phyloP scores from a whole-genome alignment of 1,284 basidiomycete species.

The Uromyces viciae-fabae region DNA sequence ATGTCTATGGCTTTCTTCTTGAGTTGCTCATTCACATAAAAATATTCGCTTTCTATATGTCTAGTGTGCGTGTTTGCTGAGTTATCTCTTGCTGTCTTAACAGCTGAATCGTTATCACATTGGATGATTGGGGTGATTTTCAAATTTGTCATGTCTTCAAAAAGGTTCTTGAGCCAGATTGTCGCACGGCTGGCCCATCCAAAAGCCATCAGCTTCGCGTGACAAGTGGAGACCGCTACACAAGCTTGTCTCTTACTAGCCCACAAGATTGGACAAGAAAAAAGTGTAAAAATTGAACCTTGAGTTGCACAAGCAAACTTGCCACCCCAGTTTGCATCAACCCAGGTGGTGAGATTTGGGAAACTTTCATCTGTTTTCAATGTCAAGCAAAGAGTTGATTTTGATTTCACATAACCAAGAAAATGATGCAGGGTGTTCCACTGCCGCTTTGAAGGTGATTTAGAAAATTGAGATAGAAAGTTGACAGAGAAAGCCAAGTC shows the following conservation, averaged over 20 bases:
- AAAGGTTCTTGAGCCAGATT: background rate
- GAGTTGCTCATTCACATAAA: background rate
- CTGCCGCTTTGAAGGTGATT: background rate
- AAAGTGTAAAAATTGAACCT: background rate
- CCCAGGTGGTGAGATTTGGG: background rate
- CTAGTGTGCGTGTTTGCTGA: background rate
- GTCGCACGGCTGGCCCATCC: background rate
- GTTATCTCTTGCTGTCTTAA: background rate
- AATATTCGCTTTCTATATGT: background rate
- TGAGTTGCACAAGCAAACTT: background rate
- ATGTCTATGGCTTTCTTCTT: background rate
- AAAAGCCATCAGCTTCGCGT: constrained; percentile 5
- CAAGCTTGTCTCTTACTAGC: background rate
- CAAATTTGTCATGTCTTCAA: background rate
- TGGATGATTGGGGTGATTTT: background rate
- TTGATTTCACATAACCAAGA: constrained; percentile 11
- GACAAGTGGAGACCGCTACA: constrained; percentile 1
- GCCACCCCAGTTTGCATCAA: background rate
- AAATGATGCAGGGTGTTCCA: background rate
- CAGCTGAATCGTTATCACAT: background rate
- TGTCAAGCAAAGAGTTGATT: background rate
- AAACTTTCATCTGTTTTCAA: background rate
- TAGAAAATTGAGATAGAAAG: background rate
- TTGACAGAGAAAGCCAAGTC: background rate
- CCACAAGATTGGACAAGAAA: background rate